Evolutionary conservation across 2,329 filamentous ascomycete species (phyloP), one percentile per base, ranked within the genome.

Genomic region (Phoma sp.): DNA sequence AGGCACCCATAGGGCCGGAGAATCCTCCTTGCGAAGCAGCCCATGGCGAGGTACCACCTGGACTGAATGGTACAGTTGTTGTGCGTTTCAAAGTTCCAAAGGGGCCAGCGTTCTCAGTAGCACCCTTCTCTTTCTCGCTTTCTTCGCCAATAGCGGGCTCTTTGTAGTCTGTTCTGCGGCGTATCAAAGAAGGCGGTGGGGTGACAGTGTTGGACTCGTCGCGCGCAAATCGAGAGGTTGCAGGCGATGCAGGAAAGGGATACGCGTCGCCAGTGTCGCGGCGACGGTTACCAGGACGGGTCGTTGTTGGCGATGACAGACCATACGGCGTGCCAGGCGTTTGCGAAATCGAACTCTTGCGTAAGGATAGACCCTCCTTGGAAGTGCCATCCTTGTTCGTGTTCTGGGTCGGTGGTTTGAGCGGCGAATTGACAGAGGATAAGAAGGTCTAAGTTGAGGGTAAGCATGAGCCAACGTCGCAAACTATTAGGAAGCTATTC

Each of bases 361-460:
- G 90, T 42, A 88, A 84, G 49, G 89, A 87, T 10, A 82, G 68
- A 10, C 81, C 81, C 42, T 72, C 83, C 74, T 76, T 83, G 74
- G 74, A 83, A 73, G 73, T 82, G 56, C 75, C 82, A 75, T 78
- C 86, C 78, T 91, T 93, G 66, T 80, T 82, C 20, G 79, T 74
- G 57, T 80, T 84, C 68, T 91, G 89, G 26, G 87, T 85, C 17
- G 91, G 90, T 7, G 91, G 89, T 76, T 98, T 98, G 64, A 97
- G 81, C 28, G 92, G 90, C 29, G 95, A 97, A 75, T 98, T 99
- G 71, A 99, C 92, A 60, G 96, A 95, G 43, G 84, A 85, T 43
- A 86, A 78, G 76, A 97, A 97, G 59, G 90, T 80, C 89, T 96
- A 68, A 64, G 61, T 55, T 56, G 45, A 56, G 42, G 34, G 42